Evolutionary conservation across 1,284 basidiomycete genomes (phyloP), one percentile per base, ranked within the genome.

Genomic region (Grifola frondosa): DNA sequence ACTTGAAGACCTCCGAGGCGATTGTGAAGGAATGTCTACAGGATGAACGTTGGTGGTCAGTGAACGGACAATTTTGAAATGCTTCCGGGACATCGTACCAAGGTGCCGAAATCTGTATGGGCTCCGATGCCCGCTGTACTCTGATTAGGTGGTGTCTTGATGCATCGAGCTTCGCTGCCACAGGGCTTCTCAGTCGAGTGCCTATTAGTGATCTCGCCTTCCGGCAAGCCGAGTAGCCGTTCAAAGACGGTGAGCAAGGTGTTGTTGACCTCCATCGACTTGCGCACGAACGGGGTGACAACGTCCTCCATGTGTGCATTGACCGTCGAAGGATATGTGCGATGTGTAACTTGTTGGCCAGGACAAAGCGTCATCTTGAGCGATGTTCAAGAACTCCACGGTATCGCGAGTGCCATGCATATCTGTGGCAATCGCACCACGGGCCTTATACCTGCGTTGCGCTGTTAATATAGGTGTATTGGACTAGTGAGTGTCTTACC

Each of bases 341-440:
- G 73, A 26, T 76, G 71, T 8, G 67, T 69, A 20, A 71, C 63
- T 1, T 62, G 49, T 0, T n/a, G 82, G 82, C 64, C 71, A 84
- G 0, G 78, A 70, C 0, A 84, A 56, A 0, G 70, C 78, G 48
- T 87, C 84, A 54, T 87, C 81, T 56, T 82, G 81, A 0, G 84
- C 66, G 17, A 86, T 62, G 53, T 86, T 85, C 48, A 86, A 66
- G 62, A 84, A 85, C 54, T 86, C 81, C 11, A 75, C 71, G 1
- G 73, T 75, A 59, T 86, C 83, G 8, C 60, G 48, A 25, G 62
- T 58, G 29, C 84, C 84, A n/a, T 68, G 69, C n/a, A 77, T 74
- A 54, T 87, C 80, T 4, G 81, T 75, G 12, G 78, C 80, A 46
- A 76, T 80, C 1, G 74, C 74, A 2, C 84, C 84, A 0, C 73